Conservation (phyloP, 306 rosid genomes). For the Carpinus viminea region DNA sequence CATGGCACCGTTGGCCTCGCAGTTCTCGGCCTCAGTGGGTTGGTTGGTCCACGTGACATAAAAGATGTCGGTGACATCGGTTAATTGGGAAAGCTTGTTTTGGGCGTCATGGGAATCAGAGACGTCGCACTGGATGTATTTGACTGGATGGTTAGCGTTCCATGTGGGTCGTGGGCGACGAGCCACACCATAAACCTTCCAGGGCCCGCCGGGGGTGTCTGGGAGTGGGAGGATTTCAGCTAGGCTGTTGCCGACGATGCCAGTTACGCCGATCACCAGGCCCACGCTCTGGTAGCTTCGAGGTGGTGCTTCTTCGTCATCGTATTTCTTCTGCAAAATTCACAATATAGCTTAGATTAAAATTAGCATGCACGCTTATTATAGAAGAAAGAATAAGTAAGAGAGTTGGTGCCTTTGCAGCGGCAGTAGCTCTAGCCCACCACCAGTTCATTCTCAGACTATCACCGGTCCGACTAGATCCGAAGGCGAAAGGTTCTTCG, state of each 20-base stretch:
- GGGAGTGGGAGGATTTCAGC: slow-evolving; percentile 75
- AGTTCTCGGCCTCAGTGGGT: slow-evolving; percentile 53
- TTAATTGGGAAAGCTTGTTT: slow-evolving; percentile 51
- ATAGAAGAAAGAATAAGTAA: no score
- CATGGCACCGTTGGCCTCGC: slow-evolving; percentile 56
- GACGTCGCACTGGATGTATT: slow-evolving; percentile 70
- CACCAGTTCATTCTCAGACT: slow-evolving; percentile 46
- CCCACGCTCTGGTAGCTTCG: slow-evolving; percentile 52
- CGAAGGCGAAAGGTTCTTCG: no score
- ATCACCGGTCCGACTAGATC: no score
- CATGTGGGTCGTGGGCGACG: slow-evolving; percentile 65
- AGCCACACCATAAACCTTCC: slow-evolving; percentile 79
- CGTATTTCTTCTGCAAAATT: slow-evolving; percentile 42
- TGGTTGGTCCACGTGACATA: slow-evolving; percentile 56
- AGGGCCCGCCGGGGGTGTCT: slow-evolving; percentile 78
- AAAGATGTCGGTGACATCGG: slow-evolving; percentile 72
- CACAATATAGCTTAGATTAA: neutral
- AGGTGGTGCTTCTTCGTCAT: slow-evolving; percentile 42
- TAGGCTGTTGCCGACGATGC: slow-evolving; percentile 73
- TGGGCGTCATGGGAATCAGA: slow-evolving; percentile 48
- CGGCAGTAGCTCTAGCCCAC: slow-evolving; percentile 60
- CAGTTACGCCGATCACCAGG: slow-evolving; percentile 58
- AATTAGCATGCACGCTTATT: neutral
- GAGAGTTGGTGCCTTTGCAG: slow-evolving; percentile 33
- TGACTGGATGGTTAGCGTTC: slow-evolving; percentile 59